A percentile compares a stretch with the other conserved stretches of the same genome.
These are phyloP conservation scores for Nannizziopsis barbatae DNA, from an alignment of 2,329 filamentous ascomycete genomes.

Conservation along the genomic window DNA sequence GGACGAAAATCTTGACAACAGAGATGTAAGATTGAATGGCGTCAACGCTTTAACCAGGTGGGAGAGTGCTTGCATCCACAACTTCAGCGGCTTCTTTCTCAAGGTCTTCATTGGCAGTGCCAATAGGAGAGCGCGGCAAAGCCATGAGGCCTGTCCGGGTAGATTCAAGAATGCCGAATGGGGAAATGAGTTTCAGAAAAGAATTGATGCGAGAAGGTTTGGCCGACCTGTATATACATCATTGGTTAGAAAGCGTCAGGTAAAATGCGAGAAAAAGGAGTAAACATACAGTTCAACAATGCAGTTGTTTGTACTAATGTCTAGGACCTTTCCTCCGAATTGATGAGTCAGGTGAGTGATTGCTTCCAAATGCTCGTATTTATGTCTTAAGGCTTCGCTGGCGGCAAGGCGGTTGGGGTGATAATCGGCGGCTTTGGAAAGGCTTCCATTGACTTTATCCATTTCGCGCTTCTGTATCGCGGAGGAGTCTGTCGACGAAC, in stretches of 20 bases:
- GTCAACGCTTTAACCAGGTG: slow-evolving; percentile 56
- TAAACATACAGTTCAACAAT: slow-evolving; percentile 83
- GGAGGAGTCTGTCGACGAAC: slow-evolving; percentile 6
- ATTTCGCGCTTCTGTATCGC: slow-evolving; percentile 28
- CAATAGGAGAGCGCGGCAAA: slow-evolving; percentile 79
- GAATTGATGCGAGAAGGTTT: slow-evolving; percentile 92
- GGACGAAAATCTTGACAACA: neutral
- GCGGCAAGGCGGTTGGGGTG: slow-evolving; percentile 78
- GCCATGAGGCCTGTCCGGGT: slow-evolving; percentile 95
- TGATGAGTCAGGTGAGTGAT: slow-evolving; percentile 97
- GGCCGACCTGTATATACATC: slow-evolving; percentile 53
- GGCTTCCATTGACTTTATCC: slow-evolving; percentile 26
- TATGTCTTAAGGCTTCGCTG: slow-evolving; percentile 84
- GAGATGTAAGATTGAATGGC: neutral
- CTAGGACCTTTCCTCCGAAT: slow-evolving; percentile 92
- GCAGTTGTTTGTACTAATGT: slow-evolving; percentile 97
- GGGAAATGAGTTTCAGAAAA: slow-evolving; percentile 88
- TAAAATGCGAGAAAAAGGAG: neutral
- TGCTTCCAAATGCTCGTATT: slow-evolving; percentile 92
- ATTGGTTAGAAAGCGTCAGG: neutral
- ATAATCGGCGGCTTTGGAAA: slow-evolving; percentile 49
- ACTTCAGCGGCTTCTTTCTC: slow-evolving; percentile 87
- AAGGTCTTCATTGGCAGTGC: slow-evolving; percentile 58
- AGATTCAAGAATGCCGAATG: slow-evolving; percentile 93
- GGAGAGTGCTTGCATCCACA: slow-evolving; percentile 86